A percentile compares a stretch with the other conserved stretches of the same genome.
phyloP scores from a whole-genome alignment of 1,139 yeast genomes.

The Yamadazyma atlantica region DNA sequence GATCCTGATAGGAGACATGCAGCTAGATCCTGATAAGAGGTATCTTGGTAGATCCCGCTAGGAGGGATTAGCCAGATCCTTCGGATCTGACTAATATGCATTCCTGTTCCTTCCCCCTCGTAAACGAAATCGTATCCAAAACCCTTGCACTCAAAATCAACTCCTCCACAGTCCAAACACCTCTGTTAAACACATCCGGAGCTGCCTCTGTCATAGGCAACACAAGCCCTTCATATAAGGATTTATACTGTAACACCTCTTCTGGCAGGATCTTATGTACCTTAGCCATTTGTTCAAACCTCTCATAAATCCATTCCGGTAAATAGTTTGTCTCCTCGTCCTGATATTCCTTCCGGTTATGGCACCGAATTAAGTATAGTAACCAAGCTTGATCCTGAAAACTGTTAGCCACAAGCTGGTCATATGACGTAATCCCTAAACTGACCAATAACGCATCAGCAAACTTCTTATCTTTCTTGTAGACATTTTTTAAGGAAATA shows the following conservation, averaged over 20 bases:
- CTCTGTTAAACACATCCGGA: slow-evolving; percentile 61
- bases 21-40: too few species aligned
- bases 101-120: slow-evolving; percentile 60
- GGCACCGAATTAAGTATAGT: slow-evolving; percentile 61
- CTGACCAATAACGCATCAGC: slow-evolving; percentile 54
- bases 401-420: slow-evolving; percentile 45
- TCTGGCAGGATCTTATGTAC: slow-evolving; percentile 34
- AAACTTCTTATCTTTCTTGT: slow-evolving; percentile 55
- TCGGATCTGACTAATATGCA: slow-evolving; percentile 49
- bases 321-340: slow-evolving; percentile 33
- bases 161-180: slow-evolving; percentile 63
- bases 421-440: slow-evolving; percentile 57
- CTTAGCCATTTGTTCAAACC: slow-evolving; percentile 40
- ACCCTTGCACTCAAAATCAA: slow-evolving; percentile 61
- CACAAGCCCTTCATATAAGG: slow-evolving; percentile 54
- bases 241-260: slow-evolving; percentile 56
- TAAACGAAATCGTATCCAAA: slow-evolving; percentile 58
- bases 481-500: slow-evolving; percentile 54
- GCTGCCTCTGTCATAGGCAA: slow-evolving; percentile 52
- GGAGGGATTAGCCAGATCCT: neutral
- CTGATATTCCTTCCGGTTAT: slow-evolving; percentile 44
- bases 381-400: slow-evolving; percentile 61
- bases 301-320: slow-evolving; percentile 53
- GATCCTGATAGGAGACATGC: too few species aligned
- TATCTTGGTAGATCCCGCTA: too few species aligned